A percentile compares a stretch with the other conserved stretches of the same genome.
Conservation (phyloP, 1,139 yeast species). For the Lodderomyces oxycetoniae region DNA sequence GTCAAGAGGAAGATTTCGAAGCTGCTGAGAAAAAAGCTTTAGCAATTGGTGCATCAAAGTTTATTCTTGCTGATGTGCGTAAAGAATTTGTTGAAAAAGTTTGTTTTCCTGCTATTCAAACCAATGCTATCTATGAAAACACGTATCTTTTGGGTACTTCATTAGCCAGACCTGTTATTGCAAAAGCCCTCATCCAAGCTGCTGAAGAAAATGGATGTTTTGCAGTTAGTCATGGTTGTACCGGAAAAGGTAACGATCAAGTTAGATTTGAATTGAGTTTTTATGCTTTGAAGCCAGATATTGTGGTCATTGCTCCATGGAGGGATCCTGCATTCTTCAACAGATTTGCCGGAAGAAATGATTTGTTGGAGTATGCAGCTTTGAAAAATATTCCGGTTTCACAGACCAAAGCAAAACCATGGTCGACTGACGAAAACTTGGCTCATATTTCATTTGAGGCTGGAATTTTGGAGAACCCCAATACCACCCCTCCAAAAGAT, state of each 20-base stretch:
- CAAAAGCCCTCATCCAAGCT: conserved; percentile 94
- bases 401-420: conserved; percentile 97
- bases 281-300: conserved; percentile 97
- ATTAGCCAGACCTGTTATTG: conserved; percentile 96
- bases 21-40: conserved; percentile 96
- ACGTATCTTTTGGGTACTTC: conserved; percentile 95
- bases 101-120: conserved; percentile 93
- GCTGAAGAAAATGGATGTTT: conserved; percentile 98
- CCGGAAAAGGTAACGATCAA: conserved; percentile 99
- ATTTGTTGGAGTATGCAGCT: conserved; percentile 88
- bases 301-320: conserved; percentile 97
- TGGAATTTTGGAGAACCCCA: conserved; percentile 97
- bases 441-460: conserved; percentile 99
- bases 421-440: conserved; percentile 99
- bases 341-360: conserved; percentile 97
- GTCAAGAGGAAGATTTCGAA: conserved; percentile 98
- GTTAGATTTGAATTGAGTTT: conserved; percentile 95
- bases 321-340: conserved; percentile 92
- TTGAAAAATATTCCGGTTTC: conserved; percentile 88
- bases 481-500: conserved; percentile 97
- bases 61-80: conserved; percentile 90
- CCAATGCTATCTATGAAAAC: conserved; percentile 95
- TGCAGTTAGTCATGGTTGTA: conserved; percentile 98
- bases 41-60: conserved; percentile 95
- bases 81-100: conserved; percentile 87